Base-by-base conservation (phyloP, 148 eudicot species). In the Amaranthus palmeri region DNA sequence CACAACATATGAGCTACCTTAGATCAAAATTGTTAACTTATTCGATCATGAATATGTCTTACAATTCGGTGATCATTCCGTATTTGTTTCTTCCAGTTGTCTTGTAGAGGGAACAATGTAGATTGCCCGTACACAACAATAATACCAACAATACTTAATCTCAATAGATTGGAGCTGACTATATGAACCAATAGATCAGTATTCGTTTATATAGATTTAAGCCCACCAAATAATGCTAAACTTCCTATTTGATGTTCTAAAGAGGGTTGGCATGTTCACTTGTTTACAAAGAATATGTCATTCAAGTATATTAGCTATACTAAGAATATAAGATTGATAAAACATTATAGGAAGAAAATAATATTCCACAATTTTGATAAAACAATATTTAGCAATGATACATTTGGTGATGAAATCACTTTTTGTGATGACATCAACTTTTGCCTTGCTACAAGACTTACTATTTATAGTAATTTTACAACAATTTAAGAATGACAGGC, bases 161-260 rank as follows among this genome's bases (percentile, higher is more conserved):
- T 25, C 36, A 25, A 25, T 25, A 25, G 36, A 25, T 25, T 25
- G 36, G 36, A 25, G 36, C 36, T 25, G 36, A 25, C 36, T 25
- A 25, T 25, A 25, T 25, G 36, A 25, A 25, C 36, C 36, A 25
- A 25, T 25, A 25, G 36, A 25, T 25, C 36, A 25, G 36, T 25
- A 25, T 1, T 25, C 36, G 2, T 25, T 25, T 25, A 25, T 25
- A 25, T 25, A 25, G 36, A 25, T 25, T 25, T 25, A 25, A 0
- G 91, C 88, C 93, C 97, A 91, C 93, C 93, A 91, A 62, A 86
- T 85, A 0, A 91, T 70, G 40, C 75, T 89, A 77, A 82, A 91
- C 77, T 63, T 82, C 60, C 36, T 25, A 1, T 25, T 25, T 25
- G 36, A 25, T 25, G 36, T 25, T 25, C 36, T 25, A 2, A 25